These are phyloP conservation scores for Priceomyces carsonii DNA, from an alignment of 805 yeast species.

Conservation along the genomic window DNA sequence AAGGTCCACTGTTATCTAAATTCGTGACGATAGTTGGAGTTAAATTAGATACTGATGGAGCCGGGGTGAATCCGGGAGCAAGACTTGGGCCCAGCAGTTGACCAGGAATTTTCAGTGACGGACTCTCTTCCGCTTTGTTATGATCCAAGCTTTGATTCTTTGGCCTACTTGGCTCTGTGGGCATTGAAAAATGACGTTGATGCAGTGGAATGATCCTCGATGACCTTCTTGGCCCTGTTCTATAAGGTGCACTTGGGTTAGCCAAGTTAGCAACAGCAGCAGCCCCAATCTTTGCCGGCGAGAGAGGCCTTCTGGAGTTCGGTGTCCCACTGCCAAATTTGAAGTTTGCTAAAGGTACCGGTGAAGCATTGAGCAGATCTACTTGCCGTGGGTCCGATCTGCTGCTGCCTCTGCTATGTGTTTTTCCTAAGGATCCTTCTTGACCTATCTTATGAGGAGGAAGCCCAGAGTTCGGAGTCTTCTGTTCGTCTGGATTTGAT, in stretches of 20 bases:
- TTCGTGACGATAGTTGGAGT: slow-evolving; percentile 5
- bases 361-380: slow-evolving; percentile 26
- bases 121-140: slow-evolving; percentile 7
- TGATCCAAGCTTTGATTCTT: slow-evolving; percentile 5
- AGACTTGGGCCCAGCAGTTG: background rate
- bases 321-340: slow-evolving; percentile 34
- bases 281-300: slow-evolving; percentile 76
- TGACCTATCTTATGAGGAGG: too few species aligned
- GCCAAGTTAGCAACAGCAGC: slow-evolving; percentile 59
- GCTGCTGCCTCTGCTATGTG: slow-evolving; percentile 11
- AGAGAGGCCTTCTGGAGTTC: slow-evolving; percentile 43
- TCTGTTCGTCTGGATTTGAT: slow-evolving; percentile 5
- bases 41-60: too few species aligned
- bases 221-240: slow-evolving; percentile 13
- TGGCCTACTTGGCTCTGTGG: slow-evolving; percentile 22
- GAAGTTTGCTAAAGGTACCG: slow-evolving; percentile 35
- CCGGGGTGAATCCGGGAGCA: slow-evolving; percentile 6
- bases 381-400: slow-evolving; percentile 4
- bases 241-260: slow-evolving; percentile 36
- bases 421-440: slow-evolving; percentile 4
- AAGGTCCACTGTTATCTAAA: background rate
- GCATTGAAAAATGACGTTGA: slow-evolving; percentile 47
- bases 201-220: slow-evolving; percentile 21
- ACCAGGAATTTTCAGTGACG: slow-evolving; percentile 4
- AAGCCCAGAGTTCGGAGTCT: slow-evolving; percentile 5